Evolutionary conservation across 805 yeast species (phyloP).

Genomic region (Metschnikowia gelsemii): DNA sequence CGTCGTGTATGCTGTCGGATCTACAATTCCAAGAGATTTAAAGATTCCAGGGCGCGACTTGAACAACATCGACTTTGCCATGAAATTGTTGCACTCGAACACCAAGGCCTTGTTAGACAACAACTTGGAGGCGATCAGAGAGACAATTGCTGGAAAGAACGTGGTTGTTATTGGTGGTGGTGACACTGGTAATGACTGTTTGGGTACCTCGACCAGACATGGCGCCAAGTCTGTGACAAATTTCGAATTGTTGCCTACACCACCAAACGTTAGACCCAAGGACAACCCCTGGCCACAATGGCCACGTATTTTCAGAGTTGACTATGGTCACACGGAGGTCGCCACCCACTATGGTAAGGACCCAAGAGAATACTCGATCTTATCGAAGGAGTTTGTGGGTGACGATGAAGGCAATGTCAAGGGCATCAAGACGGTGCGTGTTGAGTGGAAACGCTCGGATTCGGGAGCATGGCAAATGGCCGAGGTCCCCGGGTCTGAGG

Average conservation of each 20-base stretch:
- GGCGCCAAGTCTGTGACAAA: constrained; percentile 93
- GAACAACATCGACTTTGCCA: constrained; percentile 89
- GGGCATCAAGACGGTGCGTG: constrained; percentile 94
- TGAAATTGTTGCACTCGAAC: constrained; percentile 85
- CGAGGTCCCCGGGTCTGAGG: constrained; percentile 93
- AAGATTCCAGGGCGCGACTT: constrained; percentile 91
- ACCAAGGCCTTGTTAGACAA: constrained; percentile 86
- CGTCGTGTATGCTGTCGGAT: constrained; percentile 88
- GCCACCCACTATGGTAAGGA: constrained; percentile 93
- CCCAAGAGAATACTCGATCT: constrained; percentile 94
- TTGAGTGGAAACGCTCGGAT: constrained; percentile 95
- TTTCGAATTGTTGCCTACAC: constrained; percentile 92
- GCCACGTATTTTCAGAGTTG: constrained; percentile 97
- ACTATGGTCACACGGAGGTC: constrained; percentile 96
- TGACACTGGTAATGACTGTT: constrained; percentile 98
- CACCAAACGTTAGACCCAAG: constrained; percentile 79
- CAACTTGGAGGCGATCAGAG: constrained; percentile 72
- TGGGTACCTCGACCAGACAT: constrained; percentile 95
- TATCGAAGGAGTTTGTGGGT: constrained; percentile 93
- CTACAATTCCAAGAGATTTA: constrained; percentile 94
- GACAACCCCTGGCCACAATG: constrained; percentile 99
- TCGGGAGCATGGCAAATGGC: constrained; percentile 99
- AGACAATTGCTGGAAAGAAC: constrained; percentile 74
- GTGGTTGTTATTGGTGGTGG: constrained; percentile 99
- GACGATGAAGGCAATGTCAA: constrained; percentile 93